Evolutionary conservation across 306 rosid species (phyloP), one percentile per base, ranked within the genome.

Genomic region (Echinosophora koreensis): DNA sequence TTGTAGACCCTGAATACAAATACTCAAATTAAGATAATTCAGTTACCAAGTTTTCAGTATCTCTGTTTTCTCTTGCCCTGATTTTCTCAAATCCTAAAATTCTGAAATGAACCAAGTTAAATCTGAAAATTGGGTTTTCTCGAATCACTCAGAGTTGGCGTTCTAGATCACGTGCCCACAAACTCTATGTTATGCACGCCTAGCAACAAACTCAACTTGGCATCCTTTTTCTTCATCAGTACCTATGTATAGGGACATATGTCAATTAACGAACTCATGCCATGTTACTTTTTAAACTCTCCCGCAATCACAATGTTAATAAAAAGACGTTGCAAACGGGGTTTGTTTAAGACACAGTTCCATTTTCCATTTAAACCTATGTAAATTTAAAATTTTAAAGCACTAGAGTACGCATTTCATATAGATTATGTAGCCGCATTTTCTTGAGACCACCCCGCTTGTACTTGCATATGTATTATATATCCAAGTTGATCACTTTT

Each of bases 401-500:
- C 13, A 9, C 18, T n/a, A 8, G 16, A 66, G 57, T 58, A 59
- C 5, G 59, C 77, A 59, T 75, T 68, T 68, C 16, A 15, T 17
- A 57, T 51, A 30, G 73, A 51, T 76, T 63, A 64, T 61, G 59
- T 32, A 69, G 81, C 85, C 78, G 62, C 77, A 76, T 76, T 76
- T 81, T 81, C 68, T 75, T 60, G 77, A 81, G 81, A 76, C 81
- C 81, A 60, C 78, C 69, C 73, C 81, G 4, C 27, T 76, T 76
- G 85, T 76, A 69, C 85, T 69, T 81, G 73, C 73, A 13, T 11
- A 1, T 69, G 54, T 61, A 69, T 76, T 75, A 39, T 69, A 51
- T 76, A 69, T 52, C 6, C 5, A 27, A 63, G 41, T 51, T 50
- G 41, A 22, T 74, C 34, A 39, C 81, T 69, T 75, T 74, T 51